phyloP scores from a whole-genome alignment of 495 filamentous ascomycete species.

The Podospora conica region DNA sequence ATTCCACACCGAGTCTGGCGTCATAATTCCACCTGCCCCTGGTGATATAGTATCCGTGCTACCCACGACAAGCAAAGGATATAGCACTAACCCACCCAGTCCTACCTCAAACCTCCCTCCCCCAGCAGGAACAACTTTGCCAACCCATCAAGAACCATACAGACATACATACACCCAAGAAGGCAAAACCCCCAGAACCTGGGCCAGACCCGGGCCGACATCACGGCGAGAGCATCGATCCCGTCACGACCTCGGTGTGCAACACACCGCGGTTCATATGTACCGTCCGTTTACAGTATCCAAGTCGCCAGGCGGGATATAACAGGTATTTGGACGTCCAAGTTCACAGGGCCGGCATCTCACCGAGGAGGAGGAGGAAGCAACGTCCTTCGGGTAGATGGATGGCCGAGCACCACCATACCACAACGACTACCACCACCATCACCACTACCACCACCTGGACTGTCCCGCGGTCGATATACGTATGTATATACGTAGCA shows the following conservation, averaged over 20 bases:
- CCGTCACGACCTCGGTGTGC: not conserved
- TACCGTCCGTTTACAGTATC: not conserved
- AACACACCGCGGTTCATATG: not conserved
- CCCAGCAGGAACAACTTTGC: too few relatives aligned
- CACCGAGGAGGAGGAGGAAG: too few relatives aligned
- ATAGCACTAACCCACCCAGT: not conserved
- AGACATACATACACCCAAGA: not conserved
- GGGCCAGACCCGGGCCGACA: not conserved
- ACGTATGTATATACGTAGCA: too few relatives aligned
- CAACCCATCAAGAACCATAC: too few relatives aligned
- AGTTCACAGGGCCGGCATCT: not conserved
- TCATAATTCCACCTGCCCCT: not conserved
- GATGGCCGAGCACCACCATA: not conserved
- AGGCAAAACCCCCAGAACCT: not conserved
- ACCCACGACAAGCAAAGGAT: not conserved
- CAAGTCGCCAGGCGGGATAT: not conserved
- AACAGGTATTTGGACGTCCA: not conserved
- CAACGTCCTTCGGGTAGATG: not conserved
- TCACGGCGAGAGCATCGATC: too few relatives aligned
- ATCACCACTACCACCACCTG: not conserved
- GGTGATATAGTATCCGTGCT: too few relatives aligned
- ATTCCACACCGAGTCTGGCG: not conserved
- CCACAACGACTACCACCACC: not conserved
- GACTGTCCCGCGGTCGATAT: too few relatives aligned
- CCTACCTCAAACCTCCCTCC: not conserved